Evolutionary conservation across 116 monocot genomes (phyloP).

Genomic region (Dioscorea cayenensis): DNA sequence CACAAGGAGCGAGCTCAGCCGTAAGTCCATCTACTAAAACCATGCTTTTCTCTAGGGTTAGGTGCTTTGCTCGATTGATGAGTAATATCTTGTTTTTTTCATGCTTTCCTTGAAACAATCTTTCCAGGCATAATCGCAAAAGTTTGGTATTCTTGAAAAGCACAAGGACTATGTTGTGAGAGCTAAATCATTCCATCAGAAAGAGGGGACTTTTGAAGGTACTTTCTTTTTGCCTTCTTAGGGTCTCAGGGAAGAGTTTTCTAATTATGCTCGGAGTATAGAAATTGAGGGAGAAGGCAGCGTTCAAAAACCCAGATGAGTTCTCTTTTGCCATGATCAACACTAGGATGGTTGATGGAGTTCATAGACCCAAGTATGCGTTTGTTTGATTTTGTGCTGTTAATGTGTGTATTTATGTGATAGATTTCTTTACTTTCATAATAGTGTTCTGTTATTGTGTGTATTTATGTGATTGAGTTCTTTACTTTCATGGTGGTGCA

Average conservation of each 20-base stretch:
- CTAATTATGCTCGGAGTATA: constrained; percentile 8
- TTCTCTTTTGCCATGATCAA: constrained; percentile 96
- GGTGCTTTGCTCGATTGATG: not conserved
- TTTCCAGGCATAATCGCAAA: constrained; percentile 55
- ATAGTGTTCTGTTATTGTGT: constrained; percentile 5
- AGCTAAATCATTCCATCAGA: constrained; percentile 70
- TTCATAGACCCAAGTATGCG: constrained; percentile 54
- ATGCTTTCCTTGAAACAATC: too few relatives aligned
- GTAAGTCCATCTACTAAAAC: constrained; percentile 28
- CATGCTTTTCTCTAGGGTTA: not conserved
- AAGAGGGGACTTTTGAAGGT: constrained; percentile 70
- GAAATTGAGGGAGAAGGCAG: constrained; percentile 83
- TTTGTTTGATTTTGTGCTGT: constrained; percentile 1
- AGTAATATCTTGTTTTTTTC: not conserved
- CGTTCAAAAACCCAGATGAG: constrained; percentile 83
- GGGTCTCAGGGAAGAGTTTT: not conserved
- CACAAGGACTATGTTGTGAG: constrained; percentile 90
- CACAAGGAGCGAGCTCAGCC: constrained; percentile 95
- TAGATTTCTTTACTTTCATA: not conserved
- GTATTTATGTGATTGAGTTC: constrained; percentile 1
- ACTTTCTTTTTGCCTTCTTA: constrained; percentile 3
- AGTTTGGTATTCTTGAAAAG: constrained; percentile 90
- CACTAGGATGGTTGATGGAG: constrained; percentile 57
- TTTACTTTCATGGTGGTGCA: not conserved
- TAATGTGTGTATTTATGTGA: not conserved